Conservation (phyloP, 805 yeast genomes). For the Ogataea siamensis region DNA sequence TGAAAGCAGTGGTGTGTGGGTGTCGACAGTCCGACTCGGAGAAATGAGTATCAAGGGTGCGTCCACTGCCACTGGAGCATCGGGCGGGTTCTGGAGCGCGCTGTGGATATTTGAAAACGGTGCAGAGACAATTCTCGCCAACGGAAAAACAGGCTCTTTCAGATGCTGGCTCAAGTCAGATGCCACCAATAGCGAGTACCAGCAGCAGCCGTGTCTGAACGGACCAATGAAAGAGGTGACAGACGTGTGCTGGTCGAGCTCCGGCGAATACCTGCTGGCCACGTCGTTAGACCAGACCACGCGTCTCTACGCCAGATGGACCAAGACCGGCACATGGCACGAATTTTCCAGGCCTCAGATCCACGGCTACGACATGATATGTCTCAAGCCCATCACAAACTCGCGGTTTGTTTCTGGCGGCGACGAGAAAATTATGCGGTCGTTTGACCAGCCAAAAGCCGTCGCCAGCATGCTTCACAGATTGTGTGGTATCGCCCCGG, state of each 20-base stretch:
- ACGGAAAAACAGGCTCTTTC: constrained; percentile 92
- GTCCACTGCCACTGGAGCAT: constrained; percentile 95
- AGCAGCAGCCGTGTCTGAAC: constrained; percentile 55
- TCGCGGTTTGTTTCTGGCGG: constrained; percentile 86
- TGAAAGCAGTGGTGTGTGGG: constrained; percentile 83
- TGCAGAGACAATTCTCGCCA: constrained; percentile 62
- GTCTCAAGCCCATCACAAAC: constrained; percentile 59
- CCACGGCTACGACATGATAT: constrained; percentile 96
- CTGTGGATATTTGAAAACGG: constrained; percentile 57
- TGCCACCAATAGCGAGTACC: constrained; percentile 23
- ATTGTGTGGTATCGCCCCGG: constrained; percentile 46
- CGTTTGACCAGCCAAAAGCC: constrained; percentile 83
- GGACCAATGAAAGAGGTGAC: constrained; percentile 78
- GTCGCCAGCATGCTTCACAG: constrained; percentile 61
- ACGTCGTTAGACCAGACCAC: constrained; percentile 95
- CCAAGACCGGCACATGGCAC: constrained; percentile 57
- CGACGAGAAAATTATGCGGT: constrained; percentile 88
- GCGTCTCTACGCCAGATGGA: constrained; percentile 72
- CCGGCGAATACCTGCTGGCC: constrained; percentile 64
- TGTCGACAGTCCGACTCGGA: constrained; percentile 76
- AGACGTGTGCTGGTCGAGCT: constrained; percentile 71
- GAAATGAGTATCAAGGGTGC: constrained; percentile 96
- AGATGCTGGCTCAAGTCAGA: constrained; percentile 56
- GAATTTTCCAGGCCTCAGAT: constrained; percentile 97
- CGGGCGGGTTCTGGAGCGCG: constrained; percentile 61